Base-by-base conservation (phyloP, 2,329 filamentous ascomycete species). In the Fusarium euwallaceae region DNA sequence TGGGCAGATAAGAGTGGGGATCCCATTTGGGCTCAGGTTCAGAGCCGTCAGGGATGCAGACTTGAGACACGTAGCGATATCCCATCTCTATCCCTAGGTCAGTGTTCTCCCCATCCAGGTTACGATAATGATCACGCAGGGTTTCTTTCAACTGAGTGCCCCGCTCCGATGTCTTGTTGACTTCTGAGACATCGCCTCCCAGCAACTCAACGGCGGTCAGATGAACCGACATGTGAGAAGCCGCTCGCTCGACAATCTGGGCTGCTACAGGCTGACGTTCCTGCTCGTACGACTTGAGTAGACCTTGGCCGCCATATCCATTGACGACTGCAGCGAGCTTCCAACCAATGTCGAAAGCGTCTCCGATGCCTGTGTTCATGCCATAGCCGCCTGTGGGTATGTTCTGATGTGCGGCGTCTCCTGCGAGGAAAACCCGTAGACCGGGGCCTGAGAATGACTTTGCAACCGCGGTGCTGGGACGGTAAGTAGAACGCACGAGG, bases 391-490 rank as follows among this genome's bases (percentile, higher is more conserved):
- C 82, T 14, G 77, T 78, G 0, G 82, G 82, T 22, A 76, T 79
- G 67, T 83, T 81, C 6, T 81, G 79, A 58, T 84, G 82, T 9
- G 82, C 82, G 6, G 82, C 79, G 65, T 84, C 82, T 17, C 82
- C 82, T 8, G 81, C 79, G 2, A 82, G 65, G 14, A 81, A 75
- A 1, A 85, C 79, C 5, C 84, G 82, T 4, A 84, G 83, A 5
- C 77, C 76, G 10, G 79, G 78, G 16, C 65, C 22, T 24, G 83
- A 85, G 2, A 32, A 59, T 6, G n/a, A 7, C 16, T 66, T 64
- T 9, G 78, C 72, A 2, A 79, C 43, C 5, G 72, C 62, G 24
- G 78, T 78, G 36, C 65, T 78, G 2, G 76, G 78, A 6, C 73
- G 63, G 36, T 65, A 48, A 79, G 2, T 27, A 67, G 8, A 71